phyloP scores from a whole-genome alignment of 306 rosid species.

The Senna tora region DNA sequence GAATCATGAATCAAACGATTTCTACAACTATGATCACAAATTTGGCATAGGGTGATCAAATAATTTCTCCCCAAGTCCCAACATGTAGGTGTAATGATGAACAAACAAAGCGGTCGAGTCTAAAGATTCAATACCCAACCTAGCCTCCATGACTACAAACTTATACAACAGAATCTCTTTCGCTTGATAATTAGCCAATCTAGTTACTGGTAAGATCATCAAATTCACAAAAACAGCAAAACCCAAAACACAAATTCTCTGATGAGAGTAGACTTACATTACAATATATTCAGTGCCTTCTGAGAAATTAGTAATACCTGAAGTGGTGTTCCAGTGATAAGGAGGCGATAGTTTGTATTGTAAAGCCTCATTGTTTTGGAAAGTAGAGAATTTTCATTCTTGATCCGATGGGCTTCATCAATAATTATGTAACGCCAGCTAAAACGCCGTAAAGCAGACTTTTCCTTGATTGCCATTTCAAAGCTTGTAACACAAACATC shows the following conservation, averaged over 20 bases:
- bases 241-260: slow-evolving; percentile 6
- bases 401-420: slow-evolving; percentile 97
- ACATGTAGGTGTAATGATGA: not conserved
- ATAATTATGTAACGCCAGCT: slow-evolving; percentile 97
- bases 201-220: not conserved
- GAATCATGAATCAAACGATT: no score
- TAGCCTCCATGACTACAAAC: slow-evolving; percentile 17
- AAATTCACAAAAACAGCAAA: slow-evolving; percentile 6
- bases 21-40: not conserved
- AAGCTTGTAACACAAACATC: slow-evolving; percentile 99
- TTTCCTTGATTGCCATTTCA: slow-evolving; percentile 99
- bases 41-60: not conserved
- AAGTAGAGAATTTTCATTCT: slow-evolving; percentile 94
- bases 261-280: not conserved
- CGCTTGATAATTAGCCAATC: not conserved
- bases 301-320: slow-evolving; percentile 56
- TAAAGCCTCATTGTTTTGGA: slow-evolving; percentile 97
- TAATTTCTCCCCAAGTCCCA: not conserved
- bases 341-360: slow-evolving; percentile 87
- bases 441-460: slow-evolving; percentile 79
- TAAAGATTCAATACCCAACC: slow-evolving; percentile 13
- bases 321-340: slow-evolving; percentile 95
- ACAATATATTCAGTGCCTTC: no score
- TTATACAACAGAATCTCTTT: not conserved
- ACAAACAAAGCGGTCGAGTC: not conserved